These are phyloP conservation scores for Pyrus pyrifolia DNA, from an alignment of 306 rosid species.

Conservation along the genomic window DNA sequence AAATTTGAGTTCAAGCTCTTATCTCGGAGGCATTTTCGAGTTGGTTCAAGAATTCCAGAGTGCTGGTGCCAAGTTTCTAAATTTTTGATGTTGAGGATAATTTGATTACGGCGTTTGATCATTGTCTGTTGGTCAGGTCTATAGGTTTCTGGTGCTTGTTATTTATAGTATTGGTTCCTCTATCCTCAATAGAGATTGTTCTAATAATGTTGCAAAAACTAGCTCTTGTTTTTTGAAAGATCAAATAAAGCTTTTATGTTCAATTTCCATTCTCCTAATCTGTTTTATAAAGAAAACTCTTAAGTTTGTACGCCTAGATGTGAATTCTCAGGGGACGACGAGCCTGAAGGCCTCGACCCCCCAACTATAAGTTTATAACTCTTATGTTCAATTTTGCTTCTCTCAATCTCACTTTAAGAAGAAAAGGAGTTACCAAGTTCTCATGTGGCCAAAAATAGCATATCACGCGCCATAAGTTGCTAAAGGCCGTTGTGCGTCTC, in stretches of 20 bases:
- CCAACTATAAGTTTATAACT: too few species aligned
- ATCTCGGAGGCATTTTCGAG: not conserved
- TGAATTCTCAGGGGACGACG: too few species aligned
- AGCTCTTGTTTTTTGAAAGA: not conserved
- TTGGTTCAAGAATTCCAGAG: not conserved
- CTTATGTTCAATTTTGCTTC: too few species aligned
- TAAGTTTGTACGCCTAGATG: too few species aligned
- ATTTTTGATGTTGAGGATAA: not conserved
- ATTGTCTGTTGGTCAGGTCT: constrained; percentile 26
- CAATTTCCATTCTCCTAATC: too few species aligned
- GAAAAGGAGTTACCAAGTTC: too few species aligned
- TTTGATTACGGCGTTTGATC: constrained; percentile 15
- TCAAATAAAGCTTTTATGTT: too few species aligned
- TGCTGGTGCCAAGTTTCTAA: not conserved
- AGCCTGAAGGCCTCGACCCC: too few species aligned
- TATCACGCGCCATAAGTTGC: too few species aligned
- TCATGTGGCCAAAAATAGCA: too few species aligned
- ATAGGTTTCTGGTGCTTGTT: constrained; percentile 17
- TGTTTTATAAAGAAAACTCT: too few species aligned
- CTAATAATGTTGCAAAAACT: constrained; percentile 9
- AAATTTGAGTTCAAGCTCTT: constrained; percentile 19
- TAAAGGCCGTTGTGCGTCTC: not conserved
- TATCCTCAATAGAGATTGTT: not conserved
- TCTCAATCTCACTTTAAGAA: too few species aligned
- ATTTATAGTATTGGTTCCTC: not conserved